A percentile compares a stretch with the other conserved stretches of the same genome.
Evolutionary conservation across 2,329 filamentous ascomycete genomes (phyloP).

Genomic region (Fusarium luffae): DNA sequence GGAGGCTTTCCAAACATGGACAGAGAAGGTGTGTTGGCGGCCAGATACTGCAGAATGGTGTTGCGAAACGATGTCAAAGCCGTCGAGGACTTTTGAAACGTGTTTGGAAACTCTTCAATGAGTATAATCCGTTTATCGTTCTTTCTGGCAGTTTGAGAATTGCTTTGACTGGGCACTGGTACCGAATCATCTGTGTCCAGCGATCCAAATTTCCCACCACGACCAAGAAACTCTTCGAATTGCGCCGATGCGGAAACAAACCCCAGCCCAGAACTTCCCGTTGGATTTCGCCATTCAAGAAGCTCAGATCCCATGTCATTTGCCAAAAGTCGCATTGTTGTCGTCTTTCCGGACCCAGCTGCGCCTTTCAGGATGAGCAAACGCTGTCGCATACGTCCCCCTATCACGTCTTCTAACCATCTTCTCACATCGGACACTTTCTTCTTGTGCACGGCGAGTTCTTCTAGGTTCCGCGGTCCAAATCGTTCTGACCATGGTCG

Average conservation of each 20-base stretch:
- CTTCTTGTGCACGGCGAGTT: conserved; percentile 93
- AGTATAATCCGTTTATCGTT: conserved; percentile 69
- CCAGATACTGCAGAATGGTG: conserved; percentile 79
- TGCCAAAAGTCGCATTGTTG: conserved; percentile 82
- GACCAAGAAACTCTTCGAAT: conserved; percentile 91
- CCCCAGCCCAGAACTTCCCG: conserved; percentile 67
- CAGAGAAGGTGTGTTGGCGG: conserved; percentile 70
- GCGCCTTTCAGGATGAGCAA: conserved; percentile 88
- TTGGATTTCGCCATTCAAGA: conserved; percentile 91
- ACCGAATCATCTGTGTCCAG: conserved; percentile 61
- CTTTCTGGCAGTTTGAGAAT: conserved; percentile 28
- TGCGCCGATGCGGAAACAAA: conserved; percentile 79
- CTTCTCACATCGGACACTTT: conserved; percentile 87
- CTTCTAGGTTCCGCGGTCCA: conserved; percentile 77
- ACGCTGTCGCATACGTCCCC: conserved; percentile 73
- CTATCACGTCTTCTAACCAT: conserved; percentile 83
- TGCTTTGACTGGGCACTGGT: conserved; percentile 44
- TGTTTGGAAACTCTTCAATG: conserved; percentile 85
- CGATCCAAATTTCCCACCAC: conserved; percentile 82
- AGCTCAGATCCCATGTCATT: conserved; percentile 80
- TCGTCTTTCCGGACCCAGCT: conserved; percentile 93
- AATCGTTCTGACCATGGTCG: conserved; percentile 92
- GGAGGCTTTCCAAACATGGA: conserved; percentile 58
- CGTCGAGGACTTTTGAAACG: conserved; percentile 73
- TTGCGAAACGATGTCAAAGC: conserved; percentile 77